Evolutionary conservation across 768 basidiomycete genomes (phyloP).

Genomic region (Pleurotus tuoliensis): DNA sequence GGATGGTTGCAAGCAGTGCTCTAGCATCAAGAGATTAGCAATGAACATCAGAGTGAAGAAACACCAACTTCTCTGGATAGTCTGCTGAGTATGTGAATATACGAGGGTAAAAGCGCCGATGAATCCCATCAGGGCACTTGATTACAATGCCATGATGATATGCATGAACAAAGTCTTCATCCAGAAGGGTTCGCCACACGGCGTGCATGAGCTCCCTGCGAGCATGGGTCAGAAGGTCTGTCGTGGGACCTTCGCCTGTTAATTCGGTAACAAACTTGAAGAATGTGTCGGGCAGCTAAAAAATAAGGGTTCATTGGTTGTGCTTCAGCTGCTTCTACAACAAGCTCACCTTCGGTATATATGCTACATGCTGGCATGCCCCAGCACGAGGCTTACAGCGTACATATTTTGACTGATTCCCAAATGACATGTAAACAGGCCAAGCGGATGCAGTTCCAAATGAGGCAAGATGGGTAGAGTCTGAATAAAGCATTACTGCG

Average conservation of each 20-base stretch:
- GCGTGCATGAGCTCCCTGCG: conserved; percentile 27
- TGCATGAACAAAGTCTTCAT: conserved; percentile 20
- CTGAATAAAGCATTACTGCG: conserved; percentile 14
- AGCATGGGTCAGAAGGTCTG: conserved; percentile 24
- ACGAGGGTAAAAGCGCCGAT: conserved; percentile 24
- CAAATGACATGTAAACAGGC: conserved; percentile 37
- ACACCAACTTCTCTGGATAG: conserved; percentile 31
- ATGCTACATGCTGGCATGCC: conserved; percentile 34
- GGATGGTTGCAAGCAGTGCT: conserved; percentile 18
- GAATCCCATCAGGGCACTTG: conserved; percentile 23
- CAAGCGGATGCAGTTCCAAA: conserved; percentile 33
- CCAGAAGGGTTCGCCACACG: conserved; percentile 14
- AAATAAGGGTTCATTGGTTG: neutral
- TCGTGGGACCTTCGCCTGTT: conserved; percentile 7
- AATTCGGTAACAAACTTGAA: conserved; percentile 18
- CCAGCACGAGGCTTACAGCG: conserved; percentile 21
- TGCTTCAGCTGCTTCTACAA: neutral
- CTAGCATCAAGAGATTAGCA: conserved; percentile 10
- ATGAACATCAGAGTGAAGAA: neutral
- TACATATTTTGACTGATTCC: conserved; percentile 34
- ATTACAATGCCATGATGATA: conserved; percentile 26
- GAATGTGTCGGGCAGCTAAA: conserved; percentile 26
- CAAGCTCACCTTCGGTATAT: conserved; percentile 31
- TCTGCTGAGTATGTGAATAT: conserved; percentile 32
- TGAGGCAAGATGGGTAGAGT: conserved; percentile 29